Base-by-base conservation (phyloP, 2,329 filamentous ascomycete genomes). In the Aureobasidium sp. region DNA sequence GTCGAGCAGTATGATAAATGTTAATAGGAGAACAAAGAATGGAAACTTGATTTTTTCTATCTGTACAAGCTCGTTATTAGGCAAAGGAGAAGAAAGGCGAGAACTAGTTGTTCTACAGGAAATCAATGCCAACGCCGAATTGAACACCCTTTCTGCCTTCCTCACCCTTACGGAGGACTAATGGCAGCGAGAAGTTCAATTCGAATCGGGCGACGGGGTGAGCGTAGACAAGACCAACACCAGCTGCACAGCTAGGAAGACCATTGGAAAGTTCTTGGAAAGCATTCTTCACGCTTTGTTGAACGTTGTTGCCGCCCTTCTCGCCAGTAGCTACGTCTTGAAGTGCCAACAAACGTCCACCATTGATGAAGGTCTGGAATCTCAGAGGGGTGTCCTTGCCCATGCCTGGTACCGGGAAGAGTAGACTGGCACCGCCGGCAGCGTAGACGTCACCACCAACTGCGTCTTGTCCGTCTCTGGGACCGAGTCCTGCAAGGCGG, bases 81-180 rank as follows among this genome's bases (percentile, higher is more conserved):
- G 43, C 26, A 29, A 48, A 46, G 24, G 37, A 43, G 13, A 51
- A 32, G 13, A 26, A 27, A n/a, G 26, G 12, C 10, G 36, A 32
- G 27, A 46, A 51, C 44, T 46, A 47, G 29, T 43, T 20, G 43
- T 56, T 65, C 66, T 88, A 97, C 81, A 97, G 77, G 73, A 99
- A 97, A 77, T 90, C 95, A 71, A 99, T 92, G 55, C 94, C 94
- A 44, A 99, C 90, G n/a, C 94, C 94, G 69, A 99, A 87, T 73
- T 94, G 92, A 66, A 99, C 72, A 0, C 94, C 94, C 78, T 99
- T 99, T 61, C 93, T 85, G 17, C 86, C 87, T 69, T 94, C 87
- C 76, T 99, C 94, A 39, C 91, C 92, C 66, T 83, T 87, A 63
- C 94, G 83, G 70, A 91, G 75, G 20, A 93, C 87, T 63, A 99